Base-by-base conservation (phyloP, 495 filamentous ascomycete genomes). In the Penicillium samsonianum region DNA sequence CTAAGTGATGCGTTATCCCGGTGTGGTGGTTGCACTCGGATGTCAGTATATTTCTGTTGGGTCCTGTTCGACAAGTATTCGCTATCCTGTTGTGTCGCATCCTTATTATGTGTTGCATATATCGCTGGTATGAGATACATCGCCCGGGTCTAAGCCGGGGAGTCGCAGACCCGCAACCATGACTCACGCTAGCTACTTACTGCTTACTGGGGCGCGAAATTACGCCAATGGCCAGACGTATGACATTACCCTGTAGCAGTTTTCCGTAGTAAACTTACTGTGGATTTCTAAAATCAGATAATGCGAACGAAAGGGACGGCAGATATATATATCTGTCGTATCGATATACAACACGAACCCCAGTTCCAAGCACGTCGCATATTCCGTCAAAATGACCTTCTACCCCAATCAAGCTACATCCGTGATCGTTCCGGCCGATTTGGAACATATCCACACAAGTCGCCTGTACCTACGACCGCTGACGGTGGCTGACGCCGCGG, bases 401-500 rank as follows among this genome's bases (percentile, higher is more conserved):
- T 68, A 58, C 23, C 58, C 63, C 12, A 20, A 53, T 26, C 61
- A 66, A 43, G n/a, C 43, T 8, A 59, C 44, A 14, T 44, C 37
- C 20, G 59, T 70, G 9, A 55, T 72, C 9, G 25, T 63, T 7
- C 69, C 67, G 8, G 38, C 44, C 1, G 30, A 40, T 4, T 25
- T 53, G 9, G 12, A 52, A 1, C 37, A 57, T 0, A 63, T 72
- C 11, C 14, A 47, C 17, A 72, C 69, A 1, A 40, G 59, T 14
- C 61, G 63, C 16, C 59, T 72, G 12, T 46, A 55, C 19, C 47
- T 72, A 1, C 65, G 65, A 7, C 65, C 50, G 6, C 16, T 64
- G 14, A 45, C 50, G 16, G 44, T 49, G 25, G 40, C 50, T 25
- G 65, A 70, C 40, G 67, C 67, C 3, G 42, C 47, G 1, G 62